Evolutionary conservation across 2,329 filamentous ascomycete species (phyloP), one percentile per base, ranked within the genome.

Genomic region (Exophiala viscosa): DNA sequence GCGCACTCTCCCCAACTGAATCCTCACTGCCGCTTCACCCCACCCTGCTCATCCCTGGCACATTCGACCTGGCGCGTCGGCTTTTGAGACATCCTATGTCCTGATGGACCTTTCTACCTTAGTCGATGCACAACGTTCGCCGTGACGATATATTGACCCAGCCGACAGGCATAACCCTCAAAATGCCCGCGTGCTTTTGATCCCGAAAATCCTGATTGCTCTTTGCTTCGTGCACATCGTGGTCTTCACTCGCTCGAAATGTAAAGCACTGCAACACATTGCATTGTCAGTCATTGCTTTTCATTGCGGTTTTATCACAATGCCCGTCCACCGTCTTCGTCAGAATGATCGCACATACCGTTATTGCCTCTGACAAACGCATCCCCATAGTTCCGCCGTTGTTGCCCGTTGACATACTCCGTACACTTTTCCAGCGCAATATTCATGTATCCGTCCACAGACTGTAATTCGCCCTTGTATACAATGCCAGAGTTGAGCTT

Each of bases 391-490:
- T 82, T 87, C 65, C 88, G 82, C 64, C 87, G 82, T 72, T 92
- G 83, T 60, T 84, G 82, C 38, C 91, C 92, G 66, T 95, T 87
- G 62, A 96, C 87, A 64, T 86, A 90, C 73, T 99, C 93, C 60
- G 89, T 86, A 15, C 90, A 95, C 74, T 96, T 93, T 72, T 99
- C 93, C 28, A 99, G 82, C 10, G 93, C 92, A 69, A 99, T 96
- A 75, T 99, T 99, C 93, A 99, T 99, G 75, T 97, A 99, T 47
- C 93, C 93, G 71, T 99, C 93, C 45, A 99, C 92, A 0, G 91
- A 96, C 70, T 97, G 91, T 34, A 97, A 81, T 69, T 96, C 90
- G 63, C 93, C 93, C 81, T 93, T 96, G 80, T 96, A 99, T 58
- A 97, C 85, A 55, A 96, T 90, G 49, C 93, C 93, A n/a, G 91